These are phyloP conservation scores for Colletotrichum sp. DNA, from an alignment of 2,329 filamentous ascomycete species.

Conservation along the genomic window DNA sequence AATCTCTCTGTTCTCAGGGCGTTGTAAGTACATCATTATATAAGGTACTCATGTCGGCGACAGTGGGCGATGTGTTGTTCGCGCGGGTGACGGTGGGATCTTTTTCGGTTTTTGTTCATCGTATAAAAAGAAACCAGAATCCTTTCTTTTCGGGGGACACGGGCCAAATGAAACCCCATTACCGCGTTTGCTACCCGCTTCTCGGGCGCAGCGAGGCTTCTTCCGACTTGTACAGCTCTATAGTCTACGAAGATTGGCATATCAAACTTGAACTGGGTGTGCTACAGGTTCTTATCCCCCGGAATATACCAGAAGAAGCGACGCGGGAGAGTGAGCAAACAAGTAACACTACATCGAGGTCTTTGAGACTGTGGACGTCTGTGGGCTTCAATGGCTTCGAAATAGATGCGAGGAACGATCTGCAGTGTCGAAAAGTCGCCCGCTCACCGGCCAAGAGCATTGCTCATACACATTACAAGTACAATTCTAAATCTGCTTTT, in stretches of 20 bases:
- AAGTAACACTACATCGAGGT: background rate
- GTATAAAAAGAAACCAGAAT: too few species aligned
- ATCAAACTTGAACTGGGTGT: accelerated
- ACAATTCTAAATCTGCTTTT: background rate
- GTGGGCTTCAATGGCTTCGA: background rate
- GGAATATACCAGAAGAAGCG: background rate
- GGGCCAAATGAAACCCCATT: too few species aligned
- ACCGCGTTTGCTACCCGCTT: background rate
- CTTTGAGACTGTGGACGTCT: background rate
- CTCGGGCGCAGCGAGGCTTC: background rate
- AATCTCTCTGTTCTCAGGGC: too few species aligned
- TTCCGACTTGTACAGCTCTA: background rate
- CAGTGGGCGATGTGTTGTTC: too few species aligned
- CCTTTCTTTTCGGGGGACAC: too few species aligned
- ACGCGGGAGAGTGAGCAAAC: background rate
- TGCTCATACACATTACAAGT: background rate
- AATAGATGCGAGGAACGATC: background rate
- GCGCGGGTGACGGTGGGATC: accelerated
- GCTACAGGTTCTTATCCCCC: background rate
- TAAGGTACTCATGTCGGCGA: too few species aligned
- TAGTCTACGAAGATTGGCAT: background rate
- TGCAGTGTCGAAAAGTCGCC: accelerated
- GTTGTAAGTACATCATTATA: too few species aligned
- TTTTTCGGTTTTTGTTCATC: too few species aligned
- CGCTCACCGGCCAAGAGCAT: accelerated